These are phyloP conservation scores for Gymnopilus dilepis DNA, from an alignment of 768 basidiomycete species.

Conservation along the genomic window DNA sequence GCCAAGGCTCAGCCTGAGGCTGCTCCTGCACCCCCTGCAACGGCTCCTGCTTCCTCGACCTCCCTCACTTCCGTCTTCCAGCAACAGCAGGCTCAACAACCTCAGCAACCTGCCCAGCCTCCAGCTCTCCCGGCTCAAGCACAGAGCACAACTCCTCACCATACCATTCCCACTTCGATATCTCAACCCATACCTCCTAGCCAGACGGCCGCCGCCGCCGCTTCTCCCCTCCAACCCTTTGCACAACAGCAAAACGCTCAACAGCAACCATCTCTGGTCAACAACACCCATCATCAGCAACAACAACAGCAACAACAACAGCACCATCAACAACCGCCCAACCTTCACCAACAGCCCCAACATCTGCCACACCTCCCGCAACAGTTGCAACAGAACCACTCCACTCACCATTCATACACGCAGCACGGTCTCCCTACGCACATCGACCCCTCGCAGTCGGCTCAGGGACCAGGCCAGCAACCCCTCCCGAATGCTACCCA, in stretches of 20 bases:
- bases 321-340: slow-evolving; percentile 38
- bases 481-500: slow-evolving; percentile 49
- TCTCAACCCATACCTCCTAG: slow-evolving; percentile 44
- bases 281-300: slow-evolving; percentile 20
- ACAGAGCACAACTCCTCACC: slow-evolving; percentile 36
- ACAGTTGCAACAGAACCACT: slow-evolving; percentile 48
- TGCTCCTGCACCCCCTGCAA: slow-evolving; percentile 40
- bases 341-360: slow-evolving; percentile 43
- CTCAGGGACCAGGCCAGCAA: slow-evolving; percentile 40
- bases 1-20: slow-evolving; percentile 36
- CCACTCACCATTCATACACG: slow-evolving; percentile 57
- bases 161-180: slow-evolving; percentile 40
- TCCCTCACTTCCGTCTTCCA: slow-evolving; percentile 52
- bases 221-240: slow-evolving; percentile 48
- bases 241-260: slow-evolving; percentile 42
- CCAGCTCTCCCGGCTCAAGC: slow-evolving; percentile 23
- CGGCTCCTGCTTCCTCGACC: slow-evolving; percentile 44
- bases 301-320: slow-evolving; percentile 28
- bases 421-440: slow-evolving; percentile 72
- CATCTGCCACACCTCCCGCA: slow-evolving; percentile 48
- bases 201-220: slow-evolving; percentile 32
- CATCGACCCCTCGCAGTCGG: slow-evolving; percentile 62
- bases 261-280: slow-evolving; percentile 24
- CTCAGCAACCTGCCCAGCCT: slow-evolving; percentile 36
- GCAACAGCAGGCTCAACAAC: slow-evolving; percentile 45